Evolutionary conservation across 2,329 filamentous ascomycete species (phyloP).

Genomic region (Colletotrichum plurivorum): DNA sequence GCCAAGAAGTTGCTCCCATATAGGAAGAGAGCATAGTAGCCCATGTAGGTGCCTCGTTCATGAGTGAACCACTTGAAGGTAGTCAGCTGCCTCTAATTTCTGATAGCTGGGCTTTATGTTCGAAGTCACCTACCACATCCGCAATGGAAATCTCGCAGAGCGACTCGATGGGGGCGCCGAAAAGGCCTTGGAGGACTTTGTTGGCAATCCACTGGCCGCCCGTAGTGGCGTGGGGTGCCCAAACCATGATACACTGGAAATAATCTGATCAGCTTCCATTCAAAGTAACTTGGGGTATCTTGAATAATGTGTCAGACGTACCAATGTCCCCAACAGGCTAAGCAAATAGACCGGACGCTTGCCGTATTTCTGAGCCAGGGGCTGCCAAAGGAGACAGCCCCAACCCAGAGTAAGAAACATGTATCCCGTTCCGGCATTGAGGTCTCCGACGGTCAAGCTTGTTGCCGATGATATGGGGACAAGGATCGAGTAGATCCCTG

Average conservation of each 20-base stretch:
- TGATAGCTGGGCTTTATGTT: background rate
- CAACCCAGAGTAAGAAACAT: slow-evolving; percentile 67
- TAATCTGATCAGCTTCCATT: background rate
- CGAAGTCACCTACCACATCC: slow-evolving; percentile 41
- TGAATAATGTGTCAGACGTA: background rate
- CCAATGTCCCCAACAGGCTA: background rate
- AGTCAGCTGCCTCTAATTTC: background rate
- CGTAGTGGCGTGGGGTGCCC: slow-evolving; percentile 46
- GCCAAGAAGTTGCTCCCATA: slow-evolving; percentile 48
- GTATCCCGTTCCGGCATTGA: slow-evolving; percentile 66
- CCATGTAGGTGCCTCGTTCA: slow-evolving; percentile 47
- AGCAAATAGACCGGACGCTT: slow-evolving; percentile 62
- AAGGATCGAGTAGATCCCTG: slow-evolving; percentile 50
- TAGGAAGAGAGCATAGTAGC: slow-evolving; percentile 47
- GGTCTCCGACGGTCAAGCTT: slow-evolving; percentile 56
- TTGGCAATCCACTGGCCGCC: slow-evolving; percentile 46
- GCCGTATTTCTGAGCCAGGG: slow-evolving; percentile 66
- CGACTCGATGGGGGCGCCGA: slow-evolving; percentile 48
- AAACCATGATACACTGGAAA: slow-evolving; percentile 48
- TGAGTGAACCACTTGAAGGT: slow-evolving; percentile 44
- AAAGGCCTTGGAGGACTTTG: slow-evolving; percentile 47
- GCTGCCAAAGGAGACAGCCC: slow-evolving; percentile 67
- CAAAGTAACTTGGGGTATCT: background rate
- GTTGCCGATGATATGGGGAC: slow-evolving; percentile 57
- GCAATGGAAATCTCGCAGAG: slow-evolving; percentile 48